Percentiles rank a stretch among this genome's conserved stretches.
These are phyloP conservation scores for Exophiala xenobiotica DNA, from an alignment of 2,329 filamentous ascomycete species.

Conservation along the genomic window DNA sequence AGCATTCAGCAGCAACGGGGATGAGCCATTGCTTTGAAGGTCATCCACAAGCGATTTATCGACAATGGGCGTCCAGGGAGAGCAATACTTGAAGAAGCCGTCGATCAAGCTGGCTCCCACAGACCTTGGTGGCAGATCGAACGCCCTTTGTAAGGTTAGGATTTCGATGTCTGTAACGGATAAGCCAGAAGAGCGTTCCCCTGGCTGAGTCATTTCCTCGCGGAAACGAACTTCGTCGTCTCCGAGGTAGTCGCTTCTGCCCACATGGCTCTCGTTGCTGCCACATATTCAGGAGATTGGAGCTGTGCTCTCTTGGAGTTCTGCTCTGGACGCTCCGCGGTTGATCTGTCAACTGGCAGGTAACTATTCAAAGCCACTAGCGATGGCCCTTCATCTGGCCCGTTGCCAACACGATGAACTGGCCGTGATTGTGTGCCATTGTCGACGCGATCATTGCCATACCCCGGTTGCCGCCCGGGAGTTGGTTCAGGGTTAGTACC, in stretches of 20 bases:
- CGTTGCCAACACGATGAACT: too few relatives aligned
- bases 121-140: slow-evolving; percentile 13
- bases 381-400: too few relatives aligned
- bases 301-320: background rate
- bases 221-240: slow-evolving; percentile 9
- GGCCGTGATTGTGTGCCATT: too few relatives aligned
- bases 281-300: slow-evolving; percentile 8
- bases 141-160: slow-evolving; percentile 9
- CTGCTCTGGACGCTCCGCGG: background rate
- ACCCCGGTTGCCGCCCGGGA: too few relatives aligned
- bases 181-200: background rate
- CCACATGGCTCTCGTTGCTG: slow-evolving; percentile 12
- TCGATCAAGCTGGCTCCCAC: slow-evolving; percentile 12
- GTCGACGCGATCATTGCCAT: too few relatives aligned
- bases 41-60: slow-evolving; percentile 5
- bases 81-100: slow-evolving; percentile 13
- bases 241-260: slow-evolving; percentile 13
- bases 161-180: slow-evolving; percentile 6
- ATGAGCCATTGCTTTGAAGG: background rate
- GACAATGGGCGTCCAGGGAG: slow-evolving; percentile 13
- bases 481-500: background rate
- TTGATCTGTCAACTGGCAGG: background rate
- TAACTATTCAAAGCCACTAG: too few relatives aligned
- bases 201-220: slow-evolving; percentile 5
- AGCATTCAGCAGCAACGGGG: slow-evolving; percentile 12